Conservation (phyloP, 352 stramenopile genomes). For the Plasmopara viticola region DNA sequence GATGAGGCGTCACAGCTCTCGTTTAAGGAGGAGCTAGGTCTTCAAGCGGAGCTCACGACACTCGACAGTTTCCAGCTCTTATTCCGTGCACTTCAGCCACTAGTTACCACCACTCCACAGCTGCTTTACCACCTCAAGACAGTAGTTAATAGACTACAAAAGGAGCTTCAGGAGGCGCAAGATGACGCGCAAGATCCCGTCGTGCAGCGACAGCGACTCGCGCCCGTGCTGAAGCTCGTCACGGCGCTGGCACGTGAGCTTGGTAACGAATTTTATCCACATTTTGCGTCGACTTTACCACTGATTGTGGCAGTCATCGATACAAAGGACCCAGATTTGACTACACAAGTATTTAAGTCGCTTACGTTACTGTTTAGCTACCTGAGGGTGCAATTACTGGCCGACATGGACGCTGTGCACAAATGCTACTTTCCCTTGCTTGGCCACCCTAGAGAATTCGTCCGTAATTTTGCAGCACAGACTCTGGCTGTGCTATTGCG, state of each 20-base stretch:
- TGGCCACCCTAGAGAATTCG: slow-evolving; percentile 75
- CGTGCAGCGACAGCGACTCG: slow-evolving; percentile 65
- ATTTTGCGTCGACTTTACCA: slow-evolving; percentile 58
- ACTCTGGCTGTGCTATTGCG: slow-evolving; percentile 80
- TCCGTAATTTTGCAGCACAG: slow-evolving; percentile 86
- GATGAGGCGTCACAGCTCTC: slow-evolving; percentile 54
- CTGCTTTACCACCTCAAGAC: slow-evolving; percentile 76
- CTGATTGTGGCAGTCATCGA: slow-evolving; percentile 74
- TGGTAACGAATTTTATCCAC: slow-evolving; percentile 82
- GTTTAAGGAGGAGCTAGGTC: slow-evolving; percentile 75
- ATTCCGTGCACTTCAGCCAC: slow-evolving; percentile 58
- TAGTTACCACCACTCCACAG: slow-evolving; percentile 79
- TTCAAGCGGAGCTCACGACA: slow-evolving; percentile 79
- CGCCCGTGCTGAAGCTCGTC: slow-evolving; percentile 76
- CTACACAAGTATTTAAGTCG: slow-evolving; percentile 88
- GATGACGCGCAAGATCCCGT: slow-evolving; percentile 26
- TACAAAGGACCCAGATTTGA: slow-evolving; percentile 85
- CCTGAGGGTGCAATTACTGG: slow-evolving; percentile 72
- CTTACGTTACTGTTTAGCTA: slow-evolving; percentile 87
- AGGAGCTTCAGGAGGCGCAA: slow-evolving; percentile 44
- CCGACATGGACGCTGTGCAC: slow-evolving; percentile 87
- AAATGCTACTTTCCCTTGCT: slow-evolving; percentile 88
- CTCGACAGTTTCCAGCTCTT: slow-evolving; percentile 77
- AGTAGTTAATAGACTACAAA: slow-evolving; percentile 53
- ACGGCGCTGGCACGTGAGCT: slow-evolving; percentile 76